phyloP scores from a whole-genome alignment of 1,284 basidiomycete genomes.

The Cronartium quercuum region DNA sequence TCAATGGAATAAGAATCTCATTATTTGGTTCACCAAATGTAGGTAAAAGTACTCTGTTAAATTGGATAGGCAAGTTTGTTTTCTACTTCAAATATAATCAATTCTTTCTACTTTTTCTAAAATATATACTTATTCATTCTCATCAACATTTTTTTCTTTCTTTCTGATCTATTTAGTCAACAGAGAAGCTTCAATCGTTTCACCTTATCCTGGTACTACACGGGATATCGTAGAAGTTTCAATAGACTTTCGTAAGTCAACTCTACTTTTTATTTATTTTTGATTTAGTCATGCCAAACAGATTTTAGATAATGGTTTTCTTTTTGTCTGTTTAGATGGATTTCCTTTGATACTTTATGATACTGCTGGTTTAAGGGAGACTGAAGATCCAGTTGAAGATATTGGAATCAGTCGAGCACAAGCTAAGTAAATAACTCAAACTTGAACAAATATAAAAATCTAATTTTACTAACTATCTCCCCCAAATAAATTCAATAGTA shows the following conservation, averaged over 20 bases:
- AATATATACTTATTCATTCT: neutral
- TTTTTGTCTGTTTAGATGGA: constrained; percentile 51
- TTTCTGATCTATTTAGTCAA: constrained; percentile 56
- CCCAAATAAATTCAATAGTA: neutral
- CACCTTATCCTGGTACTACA: constrained; percentile 75
- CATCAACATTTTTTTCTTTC: neutral
- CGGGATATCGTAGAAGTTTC: constrained; percentile 74
- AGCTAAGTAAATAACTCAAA: constrained; percentile 53
- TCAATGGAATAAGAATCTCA: constrained; percentile 69
- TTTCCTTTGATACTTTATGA: constrained; percentile 71
- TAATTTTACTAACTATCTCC: neutral
- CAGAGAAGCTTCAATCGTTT: constrained; percentile 80
- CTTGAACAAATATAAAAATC: neutral
- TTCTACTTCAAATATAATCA: neutral
- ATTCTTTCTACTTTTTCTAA: neutral
- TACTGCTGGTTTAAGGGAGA: constrained; percentile 72
- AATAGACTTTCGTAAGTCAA: constrained; percentile 62
- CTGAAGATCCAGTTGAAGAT: constrained; percentile 66
- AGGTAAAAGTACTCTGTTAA: constrained; percentile 76
- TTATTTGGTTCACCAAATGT: constrained; percentile 87
- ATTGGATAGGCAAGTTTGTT: constrained; percentile 62
- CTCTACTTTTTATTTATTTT: neutral
- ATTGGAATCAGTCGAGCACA: constrained; percentile 71
- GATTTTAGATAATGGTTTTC: neutral
- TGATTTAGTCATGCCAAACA: neutral